Conservation (phyloP, 2,329 filamentous ascomycete genomes). For the Pestalotiopsis sp. region DNA sequence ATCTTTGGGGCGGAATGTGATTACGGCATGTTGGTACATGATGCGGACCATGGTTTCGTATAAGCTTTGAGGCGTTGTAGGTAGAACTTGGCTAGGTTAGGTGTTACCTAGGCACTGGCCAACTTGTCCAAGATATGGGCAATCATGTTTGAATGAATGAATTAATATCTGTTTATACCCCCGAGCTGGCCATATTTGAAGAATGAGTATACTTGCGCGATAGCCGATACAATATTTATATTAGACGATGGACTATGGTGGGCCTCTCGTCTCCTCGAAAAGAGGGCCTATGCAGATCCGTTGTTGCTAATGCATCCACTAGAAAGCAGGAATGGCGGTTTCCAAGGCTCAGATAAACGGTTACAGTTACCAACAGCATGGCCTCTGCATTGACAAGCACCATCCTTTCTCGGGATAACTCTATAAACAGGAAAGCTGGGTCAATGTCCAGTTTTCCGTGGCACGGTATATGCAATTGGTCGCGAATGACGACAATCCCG, state of each 20-base stretch:
- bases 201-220: not conserved
- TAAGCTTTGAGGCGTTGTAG: not conserved
- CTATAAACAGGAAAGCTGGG: slow-evolving; percentile 9
- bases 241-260: not conserved
- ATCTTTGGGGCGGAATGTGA: not conserved
- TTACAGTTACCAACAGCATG: not conserved
- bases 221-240: not conserved
- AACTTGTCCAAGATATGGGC: not conserved
- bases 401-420: not conserved
- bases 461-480: slow-evolving; percentile 10
- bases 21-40: not conserved
- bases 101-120: not conserved
- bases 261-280: not conserved
- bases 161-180: not conserved
- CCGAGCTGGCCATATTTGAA: not conserved
- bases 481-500: slow-evolving; percentile 31
- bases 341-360: not conserved
- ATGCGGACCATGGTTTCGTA: slow-evolving; percentile 2
- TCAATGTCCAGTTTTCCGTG: slow-evolving; percentile 11
- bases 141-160: not conserved
- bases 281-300: not conserved
- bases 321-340: not conserved
- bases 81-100: not conserved
- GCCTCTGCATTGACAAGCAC: not conserved
- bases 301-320: not conserved